Evolutionary conservation across 2,329 filamentous ascomycete species (phyloP), one percentile per base, ranked within the genome.

Genomic region (Fusarium austroafricanum): DNA sequence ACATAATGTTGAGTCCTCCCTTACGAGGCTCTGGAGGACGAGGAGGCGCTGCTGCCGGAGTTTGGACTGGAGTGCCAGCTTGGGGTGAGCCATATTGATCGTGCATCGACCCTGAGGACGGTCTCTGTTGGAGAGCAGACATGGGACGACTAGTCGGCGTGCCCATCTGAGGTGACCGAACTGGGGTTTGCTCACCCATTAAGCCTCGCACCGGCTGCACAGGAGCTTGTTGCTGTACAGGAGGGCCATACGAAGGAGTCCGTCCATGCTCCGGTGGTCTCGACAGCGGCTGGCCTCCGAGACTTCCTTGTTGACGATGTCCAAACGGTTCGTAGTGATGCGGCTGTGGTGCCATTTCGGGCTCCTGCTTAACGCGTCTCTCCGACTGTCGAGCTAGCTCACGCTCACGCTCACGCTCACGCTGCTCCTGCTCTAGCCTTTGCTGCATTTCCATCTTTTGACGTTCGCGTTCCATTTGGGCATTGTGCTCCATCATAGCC

Each of bases 1-100:
- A 86, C 83, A 89, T 88, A 63, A 90, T 83, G 65, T 81, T 90
- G 15, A 87, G 89, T 10, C 84, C 89, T 28, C 84, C 88, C 78
- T 89, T 90, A n/a, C 84, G 82, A 45, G 79, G 78, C 67, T 86
- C 84, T 4, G 84, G 75, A 38, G 81, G 76, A 28, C 81, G 77
- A 21, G 81, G 72, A 11, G 81, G 74, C 28, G 79, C 79, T 5
- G 79, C 63, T 18, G 76, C 79, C 5, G 80, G 67, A n/a, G 77
- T 68, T 17, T 75, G 72, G 28, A 75, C 67, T n/a, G 78, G 74
- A 14, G 76, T 71, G 28, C 68, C 53, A 38, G 77, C 65, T 37
- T 74, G 72, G 44, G 77, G 70, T 18, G 73, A 64, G 33, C 71
- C 61, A 47, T 78, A 80, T 10, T 69, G 70, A 18, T 79, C 78